Evolutionary conservation across 2,329 filamentous ascomycete genomes (phyloP).

Genomic region (Alternaria solani): DNA sequence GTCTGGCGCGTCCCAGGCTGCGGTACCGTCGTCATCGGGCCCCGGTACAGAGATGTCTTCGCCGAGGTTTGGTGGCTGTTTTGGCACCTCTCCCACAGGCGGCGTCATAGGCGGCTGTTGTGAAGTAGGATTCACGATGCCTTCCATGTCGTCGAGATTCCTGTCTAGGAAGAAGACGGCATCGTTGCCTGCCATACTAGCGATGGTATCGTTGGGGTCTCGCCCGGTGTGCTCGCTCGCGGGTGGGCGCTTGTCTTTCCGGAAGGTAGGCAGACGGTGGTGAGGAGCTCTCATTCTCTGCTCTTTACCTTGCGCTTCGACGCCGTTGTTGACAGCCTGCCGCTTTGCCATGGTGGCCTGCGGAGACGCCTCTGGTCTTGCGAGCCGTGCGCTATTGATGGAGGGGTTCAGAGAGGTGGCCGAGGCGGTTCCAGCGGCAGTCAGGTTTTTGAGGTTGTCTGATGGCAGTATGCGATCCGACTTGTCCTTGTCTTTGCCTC

Average conservation of each 20-base stretch:
- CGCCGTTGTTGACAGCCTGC: conserved; percentile 30
- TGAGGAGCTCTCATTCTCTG: conserved; percentile 41
- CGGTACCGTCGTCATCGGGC: conserved; percentile 51
- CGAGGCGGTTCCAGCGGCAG: conserved; percentile 40
- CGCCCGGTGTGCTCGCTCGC: conserved; percentile 49
- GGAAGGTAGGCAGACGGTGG: conserved; percentile 61
- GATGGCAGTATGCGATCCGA: conserved; percentile 45
- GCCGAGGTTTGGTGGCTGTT: conserved; percentile 61
- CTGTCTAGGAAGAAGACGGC: conserved; percentile 83
- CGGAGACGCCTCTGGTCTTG: conserved; percentile 41
- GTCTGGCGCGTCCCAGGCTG: conserved; percentile 91
- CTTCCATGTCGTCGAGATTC: conserved; percentile 88
- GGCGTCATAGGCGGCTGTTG: conserved; percentile 74
- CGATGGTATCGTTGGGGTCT: conserved; percentile 54
- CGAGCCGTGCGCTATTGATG: conserved; percentile 37
- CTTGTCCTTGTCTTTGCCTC: conserved; percentile 59
- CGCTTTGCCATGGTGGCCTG: conserved; percentile 36
- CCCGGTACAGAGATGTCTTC: conserved; percentile 39
- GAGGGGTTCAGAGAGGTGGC: conserved; percentile 51
- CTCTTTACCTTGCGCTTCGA: conserved; percentile 29
- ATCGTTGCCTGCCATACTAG: conserved; percentile 59
- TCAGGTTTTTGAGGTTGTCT: conserved; percentile 52
- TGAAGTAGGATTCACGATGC: conserved; percentile 71
- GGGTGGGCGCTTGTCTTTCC: conserved; percentile 46
- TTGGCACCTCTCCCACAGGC: conserved; percentile 59